A percentile compares a stretch with the other conserved stretches of the same genome.
Evolutionary conservation across 306 rosid species (phyloP).

Genomic region (Canavalia gladiata): DNA sequence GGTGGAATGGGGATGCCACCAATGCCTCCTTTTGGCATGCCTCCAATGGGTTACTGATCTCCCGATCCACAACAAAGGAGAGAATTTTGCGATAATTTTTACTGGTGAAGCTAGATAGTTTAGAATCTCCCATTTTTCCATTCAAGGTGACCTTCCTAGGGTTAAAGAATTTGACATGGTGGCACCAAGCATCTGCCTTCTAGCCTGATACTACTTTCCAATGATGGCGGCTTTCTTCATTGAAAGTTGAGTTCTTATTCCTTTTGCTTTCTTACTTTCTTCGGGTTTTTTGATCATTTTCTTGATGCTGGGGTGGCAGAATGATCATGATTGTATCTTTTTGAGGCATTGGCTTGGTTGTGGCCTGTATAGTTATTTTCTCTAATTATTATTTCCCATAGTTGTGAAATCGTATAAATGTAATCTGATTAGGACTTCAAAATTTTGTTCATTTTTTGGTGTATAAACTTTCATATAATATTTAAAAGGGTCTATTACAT

Average conservation of each 20-base stretch:
- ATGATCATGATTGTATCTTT: constrained; percentile 33
- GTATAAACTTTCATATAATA: constrained; percentile 40
- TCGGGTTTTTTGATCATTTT: constrained; percentile 42
- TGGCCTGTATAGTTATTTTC: constrained; percentile 51
- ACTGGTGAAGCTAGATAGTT: constrained; percentile 46
- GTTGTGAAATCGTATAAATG: constrained; percentile 44
- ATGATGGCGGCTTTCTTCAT: constrained; percentile 48
- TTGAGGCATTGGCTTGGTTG: constrained; percentile 41
- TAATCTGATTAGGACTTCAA: constrained; percentile 37
- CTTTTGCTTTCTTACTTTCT: constrained; percentile 35
- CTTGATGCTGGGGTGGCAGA: constrained; percentile 29
- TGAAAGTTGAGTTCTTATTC: constrained; percentile 43
- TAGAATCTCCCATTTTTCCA: constrained; percentile 42
- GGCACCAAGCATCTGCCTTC: constrained; percentile 45
- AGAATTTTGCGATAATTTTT: constrained; percentile 34
- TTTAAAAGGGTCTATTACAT: constrained; percentile 13
- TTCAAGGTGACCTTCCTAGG: constrained; percentile 43
- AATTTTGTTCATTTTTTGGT: constrained; percentile 35
- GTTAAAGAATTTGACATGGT: constrained; percentile 41
- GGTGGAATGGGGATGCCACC: constrained; percentile 98
- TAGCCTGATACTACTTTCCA: constrained; percentile 38
- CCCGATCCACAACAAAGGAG: constrained; percentile 15
- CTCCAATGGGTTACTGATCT: constrained; percentile 51
- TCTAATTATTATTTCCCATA: constrained; percentile 34
- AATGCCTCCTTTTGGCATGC: constrained; percentile 41